Percentiles rank a stretch among this genome's conserved stretches.
phyloP scores from a whole-genome alignment of 108 stramenopile genomes.

The Nannochloropsis gaditana region DNA sequence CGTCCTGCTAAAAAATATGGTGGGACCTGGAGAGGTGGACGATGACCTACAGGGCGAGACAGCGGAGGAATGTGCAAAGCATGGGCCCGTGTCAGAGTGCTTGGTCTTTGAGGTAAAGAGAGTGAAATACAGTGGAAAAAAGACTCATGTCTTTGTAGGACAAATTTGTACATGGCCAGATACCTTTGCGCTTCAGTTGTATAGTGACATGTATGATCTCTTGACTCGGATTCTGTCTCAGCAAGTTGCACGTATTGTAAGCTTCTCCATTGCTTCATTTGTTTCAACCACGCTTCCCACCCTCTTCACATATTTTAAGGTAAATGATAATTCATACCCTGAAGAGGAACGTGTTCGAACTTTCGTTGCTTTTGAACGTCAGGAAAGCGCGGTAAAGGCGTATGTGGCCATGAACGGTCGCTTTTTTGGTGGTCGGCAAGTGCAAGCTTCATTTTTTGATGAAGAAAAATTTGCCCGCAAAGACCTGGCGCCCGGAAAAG shows the following conservation, averaged over 20 bases:
- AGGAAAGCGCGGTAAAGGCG: constrained; percentile 52
- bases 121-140: too few species aligned
- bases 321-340: not conserved
- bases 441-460: constrained; percentile 48
- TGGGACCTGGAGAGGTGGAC: constrained; percentile 53
- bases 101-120: constrained; percentile 48
- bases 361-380: constrained; percentile 53
- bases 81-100: constrained; percentile 46
- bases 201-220: too few species aligned
- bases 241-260: too few species aligned
- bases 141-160: too few species aligned
- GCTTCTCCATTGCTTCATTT: too few species aligned
- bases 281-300: too few species aligned
- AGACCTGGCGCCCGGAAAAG: constrained; percentile 35
- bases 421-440: constrained; percentile 50
- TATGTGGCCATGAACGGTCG: constrained; percentile 53
- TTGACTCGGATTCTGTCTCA: too few species aligned
- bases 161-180: too few species aligned
- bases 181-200: too few species aligned
- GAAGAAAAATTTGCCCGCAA: constrained; percentile 43
- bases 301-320: not conserved
- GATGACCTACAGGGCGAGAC: constrained; percentile 47
- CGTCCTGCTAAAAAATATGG: constrained; percentile 55
- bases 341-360: constrained; percentile 50
- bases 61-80: constrained; percentile 47